Evolutionary conservation across 1,139 yeast species (phyloP).

Genomic region (Insectozyma bohioensis): DNA sequence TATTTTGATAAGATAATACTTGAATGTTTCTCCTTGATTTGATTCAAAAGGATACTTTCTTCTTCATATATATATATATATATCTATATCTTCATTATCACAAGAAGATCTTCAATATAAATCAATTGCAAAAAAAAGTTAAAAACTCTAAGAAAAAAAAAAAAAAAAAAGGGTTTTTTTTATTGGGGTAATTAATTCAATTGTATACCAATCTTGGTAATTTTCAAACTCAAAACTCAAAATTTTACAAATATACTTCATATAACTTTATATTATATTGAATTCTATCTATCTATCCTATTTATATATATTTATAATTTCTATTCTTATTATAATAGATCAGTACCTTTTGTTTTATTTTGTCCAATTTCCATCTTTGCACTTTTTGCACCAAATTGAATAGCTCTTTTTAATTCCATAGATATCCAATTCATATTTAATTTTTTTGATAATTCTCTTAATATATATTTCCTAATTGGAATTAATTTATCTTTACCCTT

Average conservation of each 20-base stretch:
- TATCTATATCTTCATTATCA: constrained; percentile 3
- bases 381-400: constrained; percentile 93
- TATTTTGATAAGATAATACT: too few relatives aligned
- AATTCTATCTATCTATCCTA: too few relatives aligned
- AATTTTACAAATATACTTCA: too few relatives aligned
- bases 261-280: too few relatives aligned
- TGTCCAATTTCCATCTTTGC: constrained; percentile 87
- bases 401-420: constrained; percentile 86
- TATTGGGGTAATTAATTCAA: constrained; percentile 3
- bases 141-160: too few relatives aligned
- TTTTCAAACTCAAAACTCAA: too few relatives aligned
- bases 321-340: constrained; percentile 17
- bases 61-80: too few relatives aligned
- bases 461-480: constrained; percentile 55
- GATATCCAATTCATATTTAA: constrained; percentile 59
- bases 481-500: constrained; percentile 26
- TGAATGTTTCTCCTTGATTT: too few relatives aligned
- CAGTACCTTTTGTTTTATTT: constrained; percentile 65
- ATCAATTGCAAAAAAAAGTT: too few relatives aligned
- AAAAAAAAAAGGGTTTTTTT: too few relatives aligned
- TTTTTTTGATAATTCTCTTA: constrained; percentile 59
- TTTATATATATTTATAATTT: too few relatives aligned
- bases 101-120: constrained; percentile 5
- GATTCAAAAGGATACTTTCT: too few relatives aligned
- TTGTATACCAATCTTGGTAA: constrained; percentile 5